phyloP scores from a whole-genome alignment of 768 basidiomycete species.

The Hypholoma sublateritium region DNA sequence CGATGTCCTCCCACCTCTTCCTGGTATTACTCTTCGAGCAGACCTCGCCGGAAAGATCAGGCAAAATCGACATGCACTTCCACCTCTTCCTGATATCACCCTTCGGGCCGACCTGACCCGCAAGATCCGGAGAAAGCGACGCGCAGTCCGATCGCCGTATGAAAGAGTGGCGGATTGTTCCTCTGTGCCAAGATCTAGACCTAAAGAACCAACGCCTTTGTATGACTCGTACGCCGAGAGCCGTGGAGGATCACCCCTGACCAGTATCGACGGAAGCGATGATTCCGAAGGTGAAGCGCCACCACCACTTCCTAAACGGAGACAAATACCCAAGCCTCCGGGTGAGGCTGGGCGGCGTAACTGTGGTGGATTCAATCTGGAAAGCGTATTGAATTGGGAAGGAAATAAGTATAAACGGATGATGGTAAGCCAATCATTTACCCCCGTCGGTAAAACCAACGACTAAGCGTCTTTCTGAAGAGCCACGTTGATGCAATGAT shows the following conservation, averaged over 20 bases:
- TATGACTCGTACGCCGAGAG: neutral
- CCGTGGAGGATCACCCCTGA: no score
- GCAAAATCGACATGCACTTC: neutral
- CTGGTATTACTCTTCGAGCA: neutral
- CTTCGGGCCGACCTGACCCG: no score
- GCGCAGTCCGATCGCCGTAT: neutral
- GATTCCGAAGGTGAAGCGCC: neutral
- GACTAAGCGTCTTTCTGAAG: neutral
- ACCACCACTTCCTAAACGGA: no score
- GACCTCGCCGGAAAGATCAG: neutral
- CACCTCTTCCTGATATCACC: no score
- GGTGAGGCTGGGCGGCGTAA: slow-evolving; percentile 1
- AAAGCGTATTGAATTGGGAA: slow-evolving; percentile 1
- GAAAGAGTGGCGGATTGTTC: neutral
- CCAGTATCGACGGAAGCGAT: neutral
- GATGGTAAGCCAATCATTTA: neutral
- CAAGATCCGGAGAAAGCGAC: neutral
- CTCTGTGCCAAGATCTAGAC: neutral
- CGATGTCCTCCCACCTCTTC: slow-evolving; percentile 1
- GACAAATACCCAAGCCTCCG: slow-evolving; percentile 2
- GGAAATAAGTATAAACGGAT: neutral
- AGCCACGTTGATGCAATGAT: neutral
- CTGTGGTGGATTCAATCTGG: slow-evolving; percentile 3
- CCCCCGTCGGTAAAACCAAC: no score
- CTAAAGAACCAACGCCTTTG: neutral